Evolutionary conservation across 2,329 filamentous ascomycete species (phyloP).

Genomic region (Metarhizium guizhouense): DNA sequence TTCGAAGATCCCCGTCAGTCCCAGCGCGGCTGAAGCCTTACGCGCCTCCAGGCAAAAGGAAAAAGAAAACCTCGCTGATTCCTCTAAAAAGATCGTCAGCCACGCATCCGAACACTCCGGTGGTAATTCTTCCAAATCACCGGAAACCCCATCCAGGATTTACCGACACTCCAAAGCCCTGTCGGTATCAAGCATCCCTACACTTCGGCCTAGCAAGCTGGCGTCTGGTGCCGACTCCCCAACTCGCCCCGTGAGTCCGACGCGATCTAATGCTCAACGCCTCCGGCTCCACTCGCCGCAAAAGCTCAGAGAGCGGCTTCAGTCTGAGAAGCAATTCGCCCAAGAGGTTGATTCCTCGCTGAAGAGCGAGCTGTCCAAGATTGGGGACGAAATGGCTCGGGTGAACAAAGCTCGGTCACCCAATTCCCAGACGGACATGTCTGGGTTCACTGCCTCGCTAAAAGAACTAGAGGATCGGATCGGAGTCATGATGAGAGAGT

Average conservation of each 20-base stretch:
- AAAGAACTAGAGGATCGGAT: conserved; percentile 59
- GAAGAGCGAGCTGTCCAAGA: conserved; percentile 67
- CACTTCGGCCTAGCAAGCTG: conserved; percentile 32
- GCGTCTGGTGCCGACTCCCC: conserved; percentile 16
- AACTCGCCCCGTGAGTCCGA: conserved; percentile 16
- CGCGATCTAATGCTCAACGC: conserved; percentile 33
- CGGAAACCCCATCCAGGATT: conserved; percentile 18
- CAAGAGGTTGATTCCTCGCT: conserved; percentile 61
- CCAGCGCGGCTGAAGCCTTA: conserved; percentile 27
- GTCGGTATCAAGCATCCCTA: conserved; percentile 46
- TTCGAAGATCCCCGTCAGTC: conserved; percentile 45
- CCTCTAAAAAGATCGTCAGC: not conserved
- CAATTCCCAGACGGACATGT: conserved; percentile 18
- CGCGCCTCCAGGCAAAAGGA: conserved; percentile 39
- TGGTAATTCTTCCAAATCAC: conserved; percentile 6
- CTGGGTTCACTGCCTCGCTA: conserved; percentile 40
- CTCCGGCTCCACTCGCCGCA: conserved; percentile 63
- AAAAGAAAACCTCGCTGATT: conserved; percentile 26
- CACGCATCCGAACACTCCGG: not conserved
- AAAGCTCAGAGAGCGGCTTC: conserved; percentile 75
- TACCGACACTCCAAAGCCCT: conserved; percentile 38
- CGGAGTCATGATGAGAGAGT: conserved; percentile 47
- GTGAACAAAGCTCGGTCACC: conserved; percentile 26
- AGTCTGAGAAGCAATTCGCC: conserved; percentile 69
- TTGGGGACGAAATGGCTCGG: conserved; percentile 68